These are phyloP conservation scores for Moniliophthora roreri DNA, from an alignment of 1,284 basidiomycete genomes.

Conservation along the genomic window DNA sequence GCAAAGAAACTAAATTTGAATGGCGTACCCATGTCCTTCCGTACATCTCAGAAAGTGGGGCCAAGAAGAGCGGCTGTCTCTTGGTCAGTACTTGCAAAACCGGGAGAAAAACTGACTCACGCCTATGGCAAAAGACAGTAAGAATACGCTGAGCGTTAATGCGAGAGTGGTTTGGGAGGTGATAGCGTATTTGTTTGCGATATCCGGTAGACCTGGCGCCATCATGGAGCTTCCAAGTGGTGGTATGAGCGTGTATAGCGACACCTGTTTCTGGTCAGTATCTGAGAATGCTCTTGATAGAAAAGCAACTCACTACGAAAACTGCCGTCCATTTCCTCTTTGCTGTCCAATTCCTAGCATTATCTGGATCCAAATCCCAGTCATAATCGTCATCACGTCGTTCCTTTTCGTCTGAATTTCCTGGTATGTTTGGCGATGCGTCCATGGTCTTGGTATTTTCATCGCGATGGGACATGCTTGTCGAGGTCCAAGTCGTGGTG, in stretches of 20 bases:
- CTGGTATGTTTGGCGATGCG: too few species aligned
- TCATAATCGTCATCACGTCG: background rate
- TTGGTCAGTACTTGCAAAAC: background rate
- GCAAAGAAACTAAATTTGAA: slow-evolving; percentile 12
- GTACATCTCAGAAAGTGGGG: slow-evolving; percentile 62
- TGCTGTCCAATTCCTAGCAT: slow-evolving; percentile 10
- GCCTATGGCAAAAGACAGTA: slow-evolving; percentile 61
- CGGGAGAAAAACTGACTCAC: background rate
- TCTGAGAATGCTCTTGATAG: too few species aligned
- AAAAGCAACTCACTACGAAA: background rate
- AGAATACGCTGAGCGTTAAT: slow-evolving; percentile 58
- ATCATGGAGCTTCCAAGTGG: slow-evolving; percentile 62
- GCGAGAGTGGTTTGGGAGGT: slow-evolving; percentile 47
- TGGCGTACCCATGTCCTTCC: slow-evolving; percentile 48
- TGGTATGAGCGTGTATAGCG: slow-evolving; percentile 16
- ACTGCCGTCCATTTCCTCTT: slow-evolving; percentile 11
- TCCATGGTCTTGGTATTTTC: too few species aligned
- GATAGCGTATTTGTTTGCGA: slow-evolving; percentile 50
- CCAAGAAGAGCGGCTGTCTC: slow-evolving; percentile 45
- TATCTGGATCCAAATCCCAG: slow-evolving; percentile 6
- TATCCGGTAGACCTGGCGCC: slow-evolving; percentile 57
- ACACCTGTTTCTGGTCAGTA: slow-evolving; percentile 4
- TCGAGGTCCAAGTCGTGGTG: too few species aligned
- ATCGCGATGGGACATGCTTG: too few species aligned
- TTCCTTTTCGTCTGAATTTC: too few species aligned